These are phyloP conservation scores for Hibiscus mutabilis DNA, from an alignment of 345 rosid species.

Conservation along the genomic window DNA sequence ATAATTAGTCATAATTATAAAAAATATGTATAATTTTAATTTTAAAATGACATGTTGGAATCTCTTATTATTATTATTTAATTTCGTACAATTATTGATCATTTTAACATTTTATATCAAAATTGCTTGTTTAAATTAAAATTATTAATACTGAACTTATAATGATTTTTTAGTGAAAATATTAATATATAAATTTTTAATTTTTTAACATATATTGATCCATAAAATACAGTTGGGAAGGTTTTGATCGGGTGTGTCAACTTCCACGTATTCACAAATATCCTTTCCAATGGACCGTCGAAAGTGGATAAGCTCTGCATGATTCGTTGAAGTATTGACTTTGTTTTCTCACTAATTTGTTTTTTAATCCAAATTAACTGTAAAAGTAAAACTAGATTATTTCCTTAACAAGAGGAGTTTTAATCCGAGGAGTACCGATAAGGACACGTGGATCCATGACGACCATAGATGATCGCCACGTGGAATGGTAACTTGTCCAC, in stretches of 20 bases:
- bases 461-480: neutral
- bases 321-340: neutral
- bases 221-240: neutral
- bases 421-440: neutral
- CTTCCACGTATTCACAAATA: neutral
- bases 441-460: neutral
- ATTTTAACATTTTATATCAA: too few species aligned
- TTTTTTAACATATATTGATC: too few species aligned
- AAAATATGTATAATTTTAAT: too few species aligned
- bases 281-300: neutral
- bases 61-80: too few species aligned
- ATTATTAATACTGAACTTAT: too few species aligned
- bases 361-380: slow-evolving; percentile 9
- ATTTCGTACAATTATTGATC: too few species aligned
- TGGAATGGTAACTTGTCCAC: neutral
- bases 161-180: too few species aligned
- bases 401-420: neutral
- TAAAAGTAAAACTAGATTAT: neutral
- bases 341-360: too few species aligned
- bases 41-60: too few species aligned
- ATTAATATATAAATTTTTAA: too few species aligned
- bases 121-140: too few species aligned
- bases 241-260: neutral
- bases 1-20: too few species aligned
- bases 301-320: neutral